These are phyloP conservation scores for Citrus australasica DNA, from an alignment of 345 rosid species.

Conservation along the genomic window DNA sequence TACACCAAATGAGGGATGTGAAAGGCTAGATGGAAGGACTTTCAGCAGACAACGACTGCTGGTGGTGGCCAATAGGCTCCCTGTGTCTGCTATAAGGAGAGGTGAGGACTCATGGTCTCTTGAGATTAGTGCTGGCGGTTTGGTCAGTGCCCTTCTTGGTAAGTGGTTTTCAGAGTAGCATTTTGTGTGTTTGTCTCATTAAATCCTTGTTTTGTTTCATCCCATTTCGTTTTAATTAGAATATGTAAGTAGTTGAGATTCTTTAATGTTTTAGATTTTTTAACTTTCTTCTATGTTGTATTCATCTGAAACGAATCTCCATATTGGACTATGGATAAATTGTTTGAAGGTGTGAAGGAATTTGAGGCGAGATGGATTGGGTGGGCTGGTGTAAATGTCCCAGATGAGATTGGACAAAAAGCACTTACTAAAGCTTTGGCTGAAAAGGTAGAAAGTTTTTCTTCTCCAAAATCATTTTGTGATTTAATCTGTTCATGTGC, in stretches of 20 bases:
- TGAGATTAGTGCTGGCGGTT: slow-evolving; percentile 97
- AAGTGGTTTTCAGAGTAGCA: slow-evolving; percentile 5
- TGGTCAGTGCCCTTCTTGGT: slow-evolving; percentile 96
- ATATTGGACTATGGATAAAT: slow-evolving; percentile 33
- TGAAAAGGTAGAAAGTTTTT: slow-evolving; percentile 59
- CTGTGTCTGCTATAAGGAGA: slow-evolving; percentile 93
- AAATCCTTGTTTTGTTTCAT: not conserved
- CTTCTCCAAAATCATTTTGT: not conserved
- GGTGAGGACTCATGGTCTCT: slow-evolving; percentile 95
- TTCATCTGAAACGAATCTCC: slow-evolving; percentile 15
- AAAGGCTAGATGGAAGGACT: slow-evolving; percentile 67
- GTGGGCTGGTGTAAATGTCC: slow-evolving; percentile 99
- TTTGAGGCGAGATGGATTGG: slow-evolving; percentile 99
- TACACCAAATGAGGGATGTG: slow-evolving; percentile 46
- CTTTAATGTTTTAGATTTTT: not conserved
- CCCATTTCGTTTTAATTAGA: not conserved
- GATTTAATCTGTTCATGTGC: not conserved
- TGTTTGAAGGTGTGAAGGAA: slow-evolving; percentile 84
- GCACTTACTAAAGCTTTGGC: slow-evolving; percentile 96
- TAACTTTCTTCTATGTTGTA: not conserved
- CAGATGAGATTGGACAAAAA: slow-evolving; percentile 89
- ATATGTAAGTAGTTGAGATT: not conserved
- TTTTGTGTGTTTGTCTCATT: not conserved
- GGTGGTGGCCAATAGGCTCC: slow-evolving; percentile 97
- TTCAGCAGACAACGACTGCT: slow-evolving; percentile 68